Conservation (phyloP, 2,329 filamentous ascomycete genomes). For the Neurospora sp. region DNA sequence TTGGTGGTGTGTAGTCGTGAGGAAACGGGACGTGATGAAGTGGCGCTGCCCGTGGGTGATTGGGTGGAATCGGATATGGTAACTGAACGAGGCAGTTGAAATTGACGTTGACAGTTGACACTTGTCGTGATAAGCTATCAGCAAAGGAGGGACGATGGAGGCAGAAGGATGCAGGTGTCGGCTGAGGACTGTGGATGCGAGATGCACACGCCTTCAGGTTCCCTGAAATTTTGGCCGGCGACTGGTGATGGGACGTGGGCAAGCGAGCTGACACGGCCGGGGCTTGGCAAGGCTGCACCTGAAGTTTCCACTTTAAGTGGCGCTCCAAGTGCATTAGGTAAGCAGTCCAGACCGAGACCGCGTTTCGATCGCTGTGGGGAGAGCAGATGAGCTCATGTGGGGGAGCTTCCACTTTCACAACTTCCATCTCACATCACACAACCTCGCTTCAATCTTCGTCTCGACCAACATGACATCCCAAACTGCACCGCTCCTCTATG, state of each 20-base stretch:
- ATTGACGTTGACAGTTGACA: background rate
- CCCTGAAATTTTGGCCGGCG: constrained; percentile 6
- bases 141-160: background rate
- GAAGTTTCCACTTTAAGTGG: constrained; percentile 6
- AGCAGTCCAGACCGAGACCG: constrained; percentile 5
- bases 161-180: background rate
- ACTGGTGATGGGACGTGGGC: constrained; percentile 5
- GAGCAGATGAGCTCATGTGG: background rate
- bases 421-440: background rate
- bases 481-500: constrained; percentile 37
- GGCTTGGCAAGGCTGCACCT: constrained; percentile 7
- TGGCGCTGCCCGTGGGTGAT: constrained; percentile 2
- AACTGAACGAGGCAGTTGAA: background rate
- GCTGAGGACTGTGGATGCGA: background rate
- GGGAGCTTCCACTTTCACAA: background rate
- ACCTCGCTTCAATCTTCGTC: background rate
- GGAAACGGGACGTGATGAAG: background rate
- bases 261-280: constrained; percentile 6
- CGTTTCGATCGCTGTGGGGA: background rate
- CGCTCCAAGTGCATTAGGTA: constrained; percentile 9
- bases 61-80: background rate
- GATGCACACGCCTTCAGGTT: background rate
- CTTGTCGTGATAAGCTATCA: background rate
- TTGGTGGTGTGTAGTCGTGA: background rate
- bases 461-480: constrained; percentile 2